Evolutionary conservation across 2,329 filamentous ascomycete species (phyloP).

Genomic region (Colletotrichum trifolii): DNA sequence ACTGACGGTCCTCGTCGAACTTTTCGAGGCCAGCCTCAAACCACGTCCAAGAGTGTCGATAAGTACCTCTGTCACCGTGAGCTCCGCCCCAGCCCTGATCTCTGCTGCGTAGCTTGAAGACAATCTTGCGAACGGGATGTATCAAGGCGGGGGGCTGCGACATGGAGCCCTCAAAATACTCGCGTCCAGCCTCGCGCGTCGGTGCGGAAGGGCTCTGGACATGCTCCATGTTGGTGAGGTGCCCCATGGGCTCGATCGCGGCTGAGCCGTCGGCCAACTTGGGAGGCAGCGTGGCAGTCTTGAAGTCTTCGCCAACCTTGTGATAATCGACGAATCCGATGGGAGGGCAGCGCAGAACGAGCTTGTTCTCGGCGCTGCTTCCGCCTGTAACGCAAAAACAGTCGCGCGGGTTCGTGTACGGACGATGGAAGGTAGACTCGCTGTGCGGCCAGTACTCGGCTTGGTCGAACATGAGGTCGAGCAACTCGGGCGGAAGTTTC

Average conservation of each 20-base stretch:
- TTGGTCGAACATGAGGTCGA: conserved; percentile 66
- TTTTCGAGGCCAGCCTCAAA: conserved; percentile 71
- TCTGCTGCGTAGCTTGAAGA: conserved; percentile 66
- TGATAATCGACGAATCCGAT: conserved; percentile 45
- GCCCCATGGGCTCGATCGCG: conserved; percentile 9
- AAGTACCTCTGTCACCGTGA: conserved; percentile 48
- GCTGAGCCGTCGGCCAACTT: conserved; percentile 23
- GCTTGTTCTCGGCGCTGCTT: conserved; percentile 44
- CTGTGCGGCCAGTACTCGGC: conserved; percentile 73
- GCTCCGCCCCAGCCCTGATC: conserved; percentile 69
- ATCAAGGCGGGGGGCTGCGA: conserved; percentile 44
- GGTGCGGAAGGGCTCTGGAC: not conserved
- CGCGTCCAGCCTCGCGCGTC: conserved; percentile 31
- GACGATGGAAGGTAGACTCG: conserved; percentile 45
- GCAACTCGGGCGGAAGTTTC: conserved; percentile 63
- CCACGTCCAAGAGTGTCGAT: conserved; percentile 67
- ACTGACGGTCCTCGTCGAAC: conserved; percentile 53
- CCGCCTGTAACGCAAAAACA: conserved; percentile 41
- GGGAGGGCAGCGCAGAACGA: conserved; percentile 49
- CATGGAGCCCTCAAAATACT: conserved; percentile 48
- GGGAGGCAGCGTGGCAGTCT: conserved; percentile 24
- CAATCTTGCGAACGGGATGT: conserved; percentile 68
- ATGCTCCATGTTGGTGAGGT: conserved; percentile 23
- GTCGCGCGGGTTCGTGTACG: conserved; percentile 27
- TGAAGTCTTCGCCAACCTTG: conserved; percentile 26